Conservation (phyloP, 352 stramenopile genomes). For the Globisporangium apiculatum region DNA sequence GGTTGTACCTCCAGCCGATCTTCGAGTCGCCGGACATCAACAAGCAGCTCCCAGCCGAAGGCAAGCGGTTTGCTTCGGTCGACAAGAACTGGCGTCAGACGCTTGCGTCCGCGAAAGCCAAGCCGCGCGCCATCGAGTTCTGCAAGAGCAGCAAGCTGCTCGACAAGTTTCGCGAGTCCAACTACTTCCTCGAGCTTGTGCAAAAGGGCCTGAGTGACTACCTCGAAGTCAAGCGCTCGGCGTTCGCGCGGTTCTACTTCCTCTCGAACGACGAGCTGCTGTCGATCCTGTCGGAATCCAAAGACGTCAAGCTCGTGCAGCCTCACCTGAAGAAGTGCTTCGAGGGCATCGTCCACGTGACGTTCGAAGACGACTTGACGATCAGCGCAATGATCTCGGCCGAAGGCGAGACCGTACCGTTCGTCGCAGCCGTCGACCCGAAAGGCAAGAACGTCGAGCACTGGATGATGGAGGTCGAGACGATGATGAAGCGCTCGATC, state of each 20-base stretch:
- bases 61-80: slow-evolving; percentile 92
- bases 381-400: slow-evolving; percentile 91
- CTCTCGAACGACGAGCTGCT: slow-evolving; percentile 92
- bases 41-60: slow-evolving; percentile 92
- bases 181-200: slow-evolving; percentile 91
- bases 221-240: slow-evolving; percentile 88
- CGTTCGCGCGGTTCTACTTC: slow-evolving; percentile 92
- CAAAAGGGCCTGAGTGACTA: slow-evolving; percentile 91
- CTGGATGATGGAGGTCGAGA: slow-evolving; percentile 93
- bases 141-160: slow-evolving; percentile 90
- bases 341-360: slow-evolving; percentile 89
- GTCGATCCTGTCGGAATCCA: slow-evolving; percentile 90
- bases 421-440: slow-evolving; percentile 80
- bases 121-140: slow-evolving; percentile 90
- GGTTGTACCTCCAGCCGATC: slow-evolving; percentile 94
- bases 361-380: slow-evolving; percentile 82
- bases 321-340: slow-evolving; percentile 94
- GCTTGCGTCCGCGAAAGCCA: slow-evolving; percentile 77
- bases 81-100: slow-evolving; percentile 95
- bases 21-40: slow-evolving; percentile 96
- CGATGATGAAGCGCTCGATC: slow-evolving; percentile 90
- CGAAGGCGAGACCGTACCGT: slow-evolving; percentile 84
- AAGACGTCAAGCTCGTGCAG: slow-evolving; percentile 90
- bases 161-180: slow-evolving; percentile 92
- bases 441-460: slow-evolving; percentile 90